Percentiles rank a stretch among this genome's conserved stretches.
phyloP scores from a whole-genome alignment of 148 eudicot genomes.

The Arctostaphylos glauca region DNA sequence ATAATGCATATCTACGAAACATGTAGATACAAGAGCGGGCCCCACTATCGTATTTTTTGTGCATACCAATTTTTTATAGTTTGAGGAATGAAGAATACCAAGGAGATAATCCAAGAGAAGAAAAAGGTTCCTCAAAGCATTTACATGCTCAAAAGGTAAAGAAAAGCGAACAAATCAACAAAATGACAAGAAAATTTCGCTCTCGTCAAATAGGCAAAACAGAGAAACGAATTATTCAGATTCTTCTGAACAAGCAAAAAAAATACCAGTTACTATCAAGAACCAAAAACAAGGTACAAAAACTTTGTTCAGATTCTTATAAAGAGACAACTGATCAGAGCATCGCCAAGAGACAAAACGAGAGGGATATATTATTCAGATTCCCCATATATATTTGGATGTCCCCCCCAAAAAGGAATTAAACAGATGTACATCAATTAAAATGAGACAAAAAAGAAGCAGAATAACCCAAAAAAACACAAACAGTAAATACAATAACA shows the following conservation, averaged over 20 bases:
- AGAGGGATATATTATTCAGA: slow-evolving; percentile 23
- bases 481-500: background rate
- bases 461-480: too few relatives aligned
- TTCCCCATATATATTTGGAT: slow-evolving; percentile 26
- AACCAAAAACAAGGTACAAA: background rate
- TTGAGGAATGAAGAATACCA: background rate
- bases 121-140: background rate
- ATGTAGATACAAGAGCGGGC: background rate
- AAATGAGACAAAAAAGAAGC: background rate
- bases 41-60: background rate
- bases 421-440: slow-evolving; percentile 1
- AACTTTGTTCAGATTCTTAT: background rate
- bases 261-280: background rate
- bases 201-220: background rate
- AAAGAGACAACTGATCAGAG: background rate
- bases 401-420: background rate
- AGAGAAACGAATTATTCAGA: background rate
- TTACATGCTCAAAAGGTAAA: background rate
- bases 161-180: too few relatives aligned
- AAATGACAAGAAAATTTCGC: too few relatives aligned
- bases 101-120: background rate
- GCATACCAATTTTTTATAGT: background rate
- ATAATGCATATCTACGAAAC: too few relatives aligned
- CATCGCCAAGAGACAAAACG: slow-evolving; percentile 1
- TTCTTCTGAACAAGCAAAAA: background rate